A percentile compares a stretch with the other conserved stretches of the same genome.
Evolutionary conservation across 306 rosid genomes (phyloP).

Genomic region (Sicyos edulis): DNA sequence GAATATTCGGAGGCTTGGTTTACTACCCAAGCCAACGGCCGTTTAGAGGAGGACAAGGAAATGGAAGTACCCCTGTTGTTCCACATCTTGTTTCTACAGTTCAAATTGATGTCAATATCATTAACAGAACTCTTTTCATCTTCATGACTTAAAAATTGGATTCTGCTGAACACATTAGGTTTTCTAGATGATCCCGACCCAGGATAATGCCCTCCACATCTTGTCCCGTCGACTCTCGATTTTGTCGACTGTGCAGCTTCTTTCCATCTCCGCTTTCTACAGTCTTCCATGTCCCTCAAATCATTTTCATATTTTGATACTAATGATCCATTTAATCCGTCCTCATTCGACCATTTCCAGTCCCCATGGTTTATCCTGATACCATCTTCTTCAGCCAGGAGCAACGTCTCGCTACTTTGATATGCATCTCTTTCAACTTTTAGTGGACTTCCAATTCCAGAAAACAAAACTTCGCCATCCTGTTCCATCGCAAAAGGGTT

Average conservation of each 20-base stretch:
- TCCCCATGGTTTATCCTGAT: conserved; percentile 14
- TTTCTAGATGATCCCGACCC: neutral
- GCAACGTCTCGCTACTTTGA: neutral
- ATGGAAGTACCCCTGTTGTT: neutral
- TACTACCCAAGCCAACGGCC: neutral
- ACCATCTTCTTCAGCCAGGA: conserved; percentile 15
- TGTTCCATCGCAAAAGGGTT: neutral
- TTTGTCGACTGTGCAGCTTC: neutral
- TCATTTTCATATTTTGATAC: conserved; percentile 18
- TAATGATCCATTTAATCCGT: neutral
- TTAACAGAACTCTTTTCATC: neutral
- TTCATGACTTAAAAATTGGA: neutral
- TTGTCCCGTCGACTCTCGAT: neutral
- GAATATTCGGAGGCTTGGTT: neutral
- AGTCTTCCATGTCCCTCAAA: conserved; percentile 16
- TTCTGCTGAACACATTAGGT: conserved; percentile 10
- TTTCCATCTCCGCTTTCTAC: neutral
- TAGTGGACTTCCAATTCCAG: neutral
- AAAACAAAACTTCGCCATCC: conserved; percentile 7
- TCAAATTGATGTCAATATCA: neutral
- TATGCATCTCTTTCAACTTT: conserved; percentile 14
- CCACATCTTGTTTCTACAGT: neutral
- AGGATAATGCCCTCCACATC: neutral
- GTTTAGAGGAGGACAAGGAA: conserved; percentile 1
- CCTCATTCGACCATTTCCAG: neutral